These are phyloP conservation scores for Candida montana DNA, from an alignment of 805 yeast species.

Conservation along the genomic window DNA sequence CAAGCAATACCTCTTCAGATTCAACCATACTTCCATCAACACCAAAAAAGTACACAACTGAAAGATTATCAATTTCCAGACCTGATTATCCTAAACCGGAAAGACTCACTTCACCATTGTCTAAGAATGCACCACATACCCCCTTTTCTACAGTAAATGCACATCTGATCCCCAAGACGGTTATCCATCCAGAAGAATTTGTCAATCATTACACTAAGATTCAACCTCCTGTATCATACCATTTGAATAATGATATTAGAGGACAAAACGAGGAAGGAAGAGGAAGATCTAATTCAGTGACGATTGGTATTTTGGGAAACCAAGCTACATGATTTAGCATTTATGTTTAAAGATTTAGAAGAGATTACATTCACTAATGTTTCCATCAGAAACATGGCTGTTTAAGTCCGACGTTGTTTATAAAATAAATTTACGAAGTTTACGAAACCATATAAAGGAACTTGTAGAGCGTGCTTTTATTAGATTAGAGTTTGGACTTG, in stretches of 20 bases:
- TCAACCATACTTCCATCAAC: no score
- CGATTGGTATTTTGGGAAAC: conserved; percentile 17
- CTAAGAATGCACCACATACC: conserved; percentile 30
- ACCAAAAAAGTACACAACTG: neutral
- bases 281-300: conserved; percentile 22
- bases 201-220: conserved; percentile 42
- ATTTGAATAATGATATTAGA: neutral
- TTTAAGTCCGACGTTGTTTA: no score
- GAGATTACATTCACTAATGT: no score
- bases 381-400: no score
- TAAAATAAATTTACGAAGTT: no score
- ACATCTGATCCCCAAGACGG: conserved; percentile 17
- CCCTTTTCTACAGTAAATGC: conserved; percentile 27
- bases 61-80: neutral
- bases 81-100: conserved; percentile 2
- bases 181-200: conserved; percentile 9
- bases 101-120: conserved; percentile 31
- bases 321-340: neutral
- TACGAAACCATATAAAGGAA: neutral
- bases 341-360: no score
- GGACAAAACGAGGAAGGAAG: conserved; percentile 3
- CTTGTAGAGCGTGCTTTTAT: no score
- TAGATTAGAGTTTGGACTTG: no score
- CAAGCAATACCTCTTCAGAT: no score
- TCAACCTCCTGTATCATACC: conserved; percentile 17